Evolutionary conservation across 2,329 filamentous ascomycete species (phyloP), one percentile per base, ranked within the genome.

Genomic region (Chaetomiaceae sp.): DNA sequence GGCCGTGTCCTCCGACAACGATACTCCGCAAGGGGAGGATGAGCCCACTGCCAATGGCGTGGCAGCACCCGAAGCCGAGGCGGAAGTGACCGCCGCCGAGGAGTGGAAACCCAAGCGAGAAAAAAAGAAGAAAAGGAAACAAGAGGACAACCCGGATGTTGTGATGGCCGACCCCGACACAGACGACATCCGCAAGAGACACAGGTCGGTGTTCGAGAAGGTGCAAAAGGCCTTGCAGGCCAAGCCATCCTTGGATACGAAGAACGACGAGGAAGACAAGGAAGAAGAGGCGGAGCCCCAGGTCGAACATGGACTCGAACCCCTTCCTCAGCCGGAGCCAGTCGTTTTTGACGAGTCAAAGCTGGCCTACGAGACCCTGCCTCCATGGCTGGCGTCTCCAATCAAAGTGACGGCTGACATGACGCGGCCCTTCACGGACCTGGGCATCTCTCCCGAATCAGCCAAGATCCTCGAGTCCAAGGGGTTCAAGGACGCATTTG

Each of bases 371-470:
- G 85, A 90, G 27, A 87, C 88, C 1, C 75, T 96, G 3, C 92
- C 92, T 0, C 62, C 76, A 3, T 97, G 92, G 92, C 76, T 96
- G 12, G 83, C 87, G 5, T 79, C 84, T 12, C 91, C 91, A 0
- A 79, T 87, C n/a, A 78, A 81, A 23, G 83, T 91, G 4, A 77
- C 84, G 0, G 76, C 83, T 8, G 77, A 82, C 5, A 77, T 79
- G 9, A 79, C 74, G 29, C 72, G 75, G 1, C 73, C 82, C 0
- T 96, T 96, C 61, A 64, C 71, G 2, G 72, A 77, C 5, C 71
- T 94, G 0, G 83, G 83, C 0, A 78, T 96, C 34, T 71, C 80
- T 15, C 64, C 77, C 5, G 80, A 82, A 40, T 76, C 84, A 8
- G 72, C 84, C 1, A 76, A 81, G 17, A 77, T 79, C 6, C 75